These are phyloP conservation scores for Rhynchosporium graminicola DNA, from an alignment of 2,329 filamentous ascomycete genomes.

Conservation along the genomic window DNA sequence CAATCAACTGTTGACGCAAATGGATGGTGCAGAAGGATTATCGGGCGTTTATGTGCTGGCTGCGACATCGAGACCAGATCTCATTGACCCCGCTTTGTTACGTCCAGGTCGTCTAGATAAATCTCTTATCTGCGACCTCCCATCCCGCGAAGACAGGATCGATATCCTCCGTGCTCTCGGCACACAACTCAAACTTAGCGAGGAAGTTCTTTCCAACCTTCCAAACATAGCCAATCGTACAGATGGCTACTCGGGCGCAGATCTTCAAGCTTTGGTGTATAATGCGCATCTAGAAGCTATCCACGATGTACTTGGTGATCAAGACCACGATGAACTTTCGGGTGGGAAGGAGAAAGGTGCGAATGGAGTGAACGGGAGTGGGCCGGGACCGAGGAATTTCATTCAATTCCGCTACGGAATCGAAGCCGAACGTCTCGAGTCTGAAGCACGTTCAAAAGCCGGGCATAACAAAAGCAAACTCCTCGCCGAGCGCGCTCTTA, in stretches of 20 bases:
- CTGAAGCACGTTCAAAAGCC: slow-evolving; percentile 43
- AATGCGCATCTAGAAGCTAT: slow-evolving; percentile 97
- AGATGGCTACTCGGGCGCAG: slow-evolving; percentile 89
- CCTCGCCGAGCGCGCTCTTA: slow-evolving; percentile 75
- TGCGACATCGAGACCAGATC: slow-evolving; percentile 87
- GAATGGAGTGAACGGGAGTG: slow-evolving; percentile 31
- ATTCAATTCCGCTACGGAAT: slow-evolving; percentile 82
- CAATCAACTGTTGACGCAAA: slow-evolving; percentile 96
- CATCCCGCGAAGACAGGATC: slow-evolving; percentile 73
- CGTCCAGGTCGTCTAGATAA: slow-evolving; percentile 93
- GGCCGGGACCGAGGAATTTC: slow-evolving; percentile 55
- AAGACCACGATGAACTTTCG: slow-evolving; percentile 45
- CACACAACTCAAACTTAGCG: slow-evolving; percentile 72
- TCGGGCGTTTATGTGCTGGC: slow-evolving; percentile 95
- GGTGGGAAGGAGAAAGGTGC: slow-evolving; percentile 38
- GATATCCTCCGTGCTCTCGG: slow-evolving; percentile 89
- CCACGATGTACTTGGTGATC: slow-evolving; percentile 80
- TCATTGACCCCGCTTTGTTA: slow-evolving; percentile 92
- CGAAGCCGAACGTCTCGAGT: slow-evolving; percentile 51
- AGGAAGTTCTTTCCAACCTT: slow-evolving; percentile 59
- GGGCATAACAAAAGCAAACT: slow-evolving; percentile 54
- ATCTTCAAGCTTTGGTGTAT: slow-evolving; percentile 91
- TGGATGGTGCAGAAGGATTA: slow-evolving; percentile 96
- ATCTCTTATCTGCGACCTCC: slow-evolving; percentile 88
- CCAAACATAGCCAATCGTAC: slow-evolving; percentile 76